Percentiles rank a stretch among this genome's conserved stretches.
Conservation (phyloP, 176 grass and related monocot species). For the Avena atlantica region DNA sequence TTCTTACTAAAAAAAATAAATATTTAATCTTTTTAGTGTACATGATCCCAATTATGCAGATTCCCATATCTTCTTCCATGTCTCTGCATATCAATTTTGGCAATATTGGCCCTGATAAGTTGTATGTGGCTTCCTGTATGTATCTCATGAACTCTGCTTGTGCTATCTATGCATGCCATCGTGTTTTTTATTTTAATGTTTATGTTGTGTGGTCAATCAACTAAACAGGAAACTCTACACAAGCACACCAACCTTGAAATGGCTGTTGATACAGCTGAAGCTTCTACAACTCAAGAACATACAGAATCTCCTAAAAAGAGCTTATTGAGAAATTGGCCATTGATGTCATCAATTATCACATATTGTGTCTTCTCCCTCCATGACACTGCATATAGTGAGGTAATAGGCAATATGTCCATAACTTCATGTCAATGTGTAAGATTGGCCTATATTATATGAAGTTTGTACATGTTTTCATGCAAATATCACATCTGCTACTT, state of each 20-base stretch:
- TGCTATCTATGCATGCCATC: background rate
- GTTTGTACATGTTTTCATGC: background rate
- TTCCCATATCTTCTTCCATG: constrained; percentile 87
- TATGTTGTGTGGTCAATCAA: background rate
- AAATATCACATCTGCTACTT: constrained; percentile 1
- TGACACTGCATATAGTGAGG: constrained; percentile 84
- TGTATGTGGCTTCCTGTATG: constrained; percentile 87
- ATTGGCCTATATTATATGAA: background rate
- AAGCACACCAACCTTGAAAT: constrained; percentile 47
- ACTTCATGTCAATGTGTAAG: background rate
- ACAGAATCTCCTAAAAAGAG: constrained; percentile 35
- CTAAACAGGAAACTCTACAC: constrained; percentile 81
- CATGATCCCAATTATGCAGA: constrained; percentile 38
- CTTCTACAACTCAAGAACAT: constrained; percentile 25
- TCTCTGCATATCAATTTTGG: constrained; percentile 67
- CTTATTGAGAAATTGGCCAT: constrained; percentile 74
- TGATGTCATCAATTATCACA: constrained; percentile 74
- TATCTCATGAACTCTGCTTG: constrained; percentile 18
- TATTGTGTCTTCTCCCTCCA: constrained; percentile 79
- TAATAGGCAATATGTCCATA: constrained; percentile 12
- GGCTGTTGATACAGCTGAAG: constrained; percentile 21
- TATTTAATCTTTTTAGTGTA: background rate
- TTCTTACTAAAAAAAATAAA: background rate
- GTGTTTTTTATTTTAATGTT: background rate
- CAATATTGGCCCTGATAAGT: constrained; percentile 53